These are phyloP conservation scores for Phialocephala sp. DNA, from an alignment of 2,329 filamentous ascomycete species.

Conservation along the genomic window DNA sequence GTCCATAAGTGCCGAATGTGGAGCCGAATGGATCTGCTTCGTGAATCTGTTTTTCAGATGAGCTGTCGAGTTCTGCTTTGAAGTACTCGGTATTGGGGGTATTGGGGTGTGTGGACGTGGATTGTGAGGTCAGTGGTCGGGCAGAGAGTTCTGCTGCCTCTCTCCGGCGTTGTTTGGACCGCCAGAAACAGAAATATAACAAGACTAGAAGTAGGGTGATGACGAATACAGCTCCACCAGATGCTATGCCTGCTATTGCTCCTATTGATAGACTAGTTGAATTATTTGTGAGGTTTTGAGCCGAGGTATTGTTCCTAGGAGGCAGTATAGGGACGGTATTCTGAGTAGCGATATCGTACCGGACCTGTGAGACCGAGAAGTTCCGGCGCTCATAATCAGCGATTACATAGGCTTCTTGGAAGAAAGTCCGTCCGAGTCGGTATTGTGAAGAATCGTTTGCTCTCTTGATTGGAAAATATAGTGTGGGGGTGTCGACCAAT, in stretches of 20 bases:
- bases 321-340: constrained; percentile 22
- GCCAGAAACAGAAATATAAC: constrained; percentile 17
- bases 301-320: not conserved
- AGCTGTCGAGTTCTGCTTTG: constrained; percentile 19
- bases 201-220: constrained; percentile 2
- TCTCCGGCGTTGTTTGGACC: not conserved
- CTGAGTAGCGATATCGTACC: constrained; percentile 44
- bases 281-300: not conserved
- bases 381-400: constrained; percentile 48
- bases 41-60: not conserved
- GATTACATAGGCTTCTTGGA: constrained; percentile 45
- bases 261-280: constrained; percentile 4
- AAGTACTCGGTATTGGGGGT: not conserved
- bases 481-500: constrained; percentile 30
- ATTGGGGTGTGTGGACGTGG: not conserved
- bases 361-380: constrained; percentile 48
- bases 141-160: constrained; percentile 12
- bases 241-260: constrained; percentile 23
- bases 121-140: not conserved
- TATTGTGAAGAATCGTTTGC: constrained; percentile 44
- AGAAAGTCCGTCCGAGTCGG: constrained; percentile 46
- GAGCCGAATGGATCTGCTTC: constrained; percentile 13
- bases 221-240: constrained; percentile 12
- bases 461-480: constrained; percentile 47
- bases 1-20: not conserved